These are phyloP conservation scores for Suillus placidus DNA, from an alignment of 768 basidiomycete genomes.

Conservation along the genomic window DNA sequence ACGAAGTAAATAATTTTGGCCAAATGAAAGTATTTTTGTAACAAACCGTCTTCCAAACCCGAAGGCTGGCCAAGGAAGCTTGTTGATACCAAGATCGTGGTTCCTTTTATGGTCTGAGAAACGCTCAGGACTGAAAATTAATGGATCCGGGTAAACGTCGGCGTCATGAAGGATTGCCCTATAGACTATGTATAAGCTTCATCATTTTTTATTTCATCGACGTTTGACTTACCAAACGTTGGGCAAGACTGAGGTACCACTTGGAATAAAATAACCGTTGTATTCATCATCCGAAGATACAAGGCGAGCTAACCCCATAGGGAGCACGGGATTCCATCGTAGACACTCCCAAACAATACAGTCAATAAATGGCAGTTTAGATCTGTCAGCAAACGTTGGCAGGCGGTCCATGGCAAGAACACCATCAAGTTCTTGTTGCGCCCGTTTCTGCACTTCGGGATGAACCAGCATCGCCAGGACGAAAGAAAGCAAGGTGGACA, in stretches of 20 bases:
- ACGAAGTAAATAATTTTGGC: neutral
- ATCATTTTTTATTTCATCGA: constrained; percentile 10
- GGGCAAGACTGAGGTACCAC: constrained; percentile 46
- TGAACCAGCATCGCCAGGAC: constrained; percentile 56
- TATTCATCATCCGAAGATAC: constrained; percentile 47
- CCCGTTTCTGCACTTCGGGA: constrained; percentile 50
- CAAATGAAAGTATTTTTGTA: neutral
- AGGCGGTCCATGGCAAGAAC: constrained; percentile 48
- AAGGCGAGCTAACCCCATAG: constrained; percentile 24
- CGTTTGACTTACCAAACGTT: constrained; percentile 46
- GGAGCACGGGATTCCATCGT: constrained; percentile 46
- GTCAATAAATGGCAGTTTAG: constrained; percentile 46
- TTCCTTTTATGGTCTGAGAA: constrained; percentile 35
- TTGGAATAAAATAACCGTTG: constrained; percentile 46
- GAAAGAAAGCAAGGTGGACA: constrained; percentile 51
- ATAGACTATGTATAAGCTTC: constrained; percentile 22
- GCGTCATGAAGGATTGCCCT: constrained; percentile 48
- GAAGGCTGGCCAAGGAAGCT: constrained; percentile 40
- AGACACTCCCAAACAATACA: constrained; percentile 37
- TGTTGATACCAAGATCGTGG: constrained; percentile 34
- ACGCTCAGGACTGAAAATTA: constrained; percentile 42
- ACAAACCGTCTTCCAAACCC: constrained; percentile 45
- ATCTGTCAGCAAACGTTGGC: constrained; percentile 44
- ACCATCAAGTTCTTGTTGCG: constrained; percentile 54
- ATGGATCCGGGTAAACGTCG: constrained; percentile 42